phyloP scores from a whole-genome alignment of 768 basidiomycete species.

The Peribolospora kevripleyi region DNA sequence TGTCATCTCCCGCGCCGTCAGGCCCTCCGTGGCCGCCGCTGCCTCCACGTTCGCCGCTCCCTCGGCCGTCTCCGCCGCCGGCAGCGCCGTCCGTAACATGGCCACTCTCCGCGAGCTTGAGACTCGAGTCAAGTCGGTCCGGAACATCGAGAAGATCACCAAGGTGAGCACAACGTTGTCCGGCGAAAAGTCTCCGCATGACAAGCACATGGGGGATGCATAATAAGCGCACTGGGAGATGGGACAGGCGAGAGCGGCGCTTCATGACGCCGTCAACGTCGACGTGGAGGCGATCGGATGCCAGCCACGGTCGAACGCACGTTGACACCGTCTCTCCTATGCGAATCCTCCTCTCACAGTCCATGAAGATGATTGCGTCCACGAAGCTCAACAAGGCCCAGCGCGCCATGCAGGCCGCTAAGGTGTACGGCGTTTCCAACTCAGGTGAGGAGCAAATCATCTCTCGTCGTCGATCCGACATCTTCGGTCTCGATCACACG shows the following conservation, averaged over 20 bases:
- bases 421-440: slow-evolving; percentile 79
- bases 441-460: slow-evolving; percentile 32
- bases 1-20: no score
- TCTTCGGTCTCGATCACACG: not conserved
- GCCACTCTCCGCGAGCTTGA: slow-evolving; percentile 96
- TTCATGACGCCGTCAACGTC: not conserved
- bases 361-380: slow-evolving; percentile 99
- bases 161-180: slow-evolving; percentile 34
- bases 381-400: slow-evolving; percentile 90
- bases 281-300: not conserved
- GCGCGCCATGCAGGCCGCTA: slow-evolving; percentile 72
- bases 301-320: not conserved
- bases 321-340: not conserved
- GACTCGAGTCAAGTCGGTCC: slow-evolving; percentile 58
- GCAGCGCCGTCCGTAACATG: slow-evolving; percentile 34
- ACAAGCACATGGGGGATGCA: no score
- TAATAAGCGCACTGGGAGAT: no score
- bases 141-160: slow-evolving; percentile 90
- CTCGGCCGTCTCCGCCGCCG: no score
- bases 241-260: not conserved
- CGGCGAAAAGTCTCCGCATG: not conserved
- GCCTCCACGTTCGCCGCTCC: no score
- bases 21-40: no score
- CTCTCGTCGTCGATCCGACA: not conserved
- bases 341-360: slow-evolving; percentile 25